Evolutionary conservation across 306 rosid genomes (phyloP), one percentile per base, ranked within the genome.

Genomic region (Sophora flavescens): DNA sequence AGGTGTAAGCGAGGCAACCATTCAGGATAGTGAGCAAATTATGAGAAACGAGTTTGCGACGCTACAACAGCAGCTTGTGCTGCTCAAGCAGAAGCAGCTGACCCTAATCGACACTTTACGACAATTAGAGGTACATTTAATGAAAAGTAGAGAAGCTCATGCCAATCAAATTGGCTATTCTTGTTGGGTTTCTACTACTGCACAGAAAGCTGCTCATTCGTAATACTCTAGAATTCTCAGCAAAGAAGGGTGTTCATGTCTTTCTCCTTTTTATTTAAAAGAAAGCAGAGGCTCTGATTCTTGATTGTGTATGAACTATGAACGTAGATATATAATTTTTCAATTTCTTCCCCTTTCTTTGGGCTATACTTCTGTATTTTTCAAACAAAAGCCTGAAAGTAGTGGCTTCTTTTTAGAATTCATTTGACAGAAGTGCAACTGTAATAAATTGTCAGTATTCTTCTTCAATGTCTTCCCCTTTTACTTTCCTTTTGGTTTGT

Each of bases 71-170:
- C 97, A 91, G 86, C 94, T 93, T 70, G 76, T 89, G 68, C 74
- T 90, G 66, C 94, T 93, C 71, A 93, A 88, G 88, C 98, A 90
- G 87, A 93, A 93, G 85, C 96, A 93, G 73, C 70, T 88, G 88
- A 85, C 85, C n/a, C 87, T 93, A 30, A 77, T 84, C 0, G 98
- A 93, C 84, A 93, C 90, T 4, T 75, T 93, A 70, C 88, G 98
- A 41, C 93, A 84, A 32, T 83, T 93, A 81, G 98, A 93, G 98
- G 98, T 91, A 93, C 91, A 77, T 81, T 78, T 63, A 60, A 73
- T 78, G 76, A 84, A 85, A 83, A 59, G 70, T 81, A 68, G 83
- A 84, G 82, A 82, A 74, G 84, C 78, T 74, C 77, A 63, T 58
- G 54, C 68, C 81, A 50, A 57, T 74, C 62, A 63, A 72, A 83